Evolutionary conservation across 306 rosid species (phyloP).

Genomic region (Lathyrus tuberosus): DNA sequence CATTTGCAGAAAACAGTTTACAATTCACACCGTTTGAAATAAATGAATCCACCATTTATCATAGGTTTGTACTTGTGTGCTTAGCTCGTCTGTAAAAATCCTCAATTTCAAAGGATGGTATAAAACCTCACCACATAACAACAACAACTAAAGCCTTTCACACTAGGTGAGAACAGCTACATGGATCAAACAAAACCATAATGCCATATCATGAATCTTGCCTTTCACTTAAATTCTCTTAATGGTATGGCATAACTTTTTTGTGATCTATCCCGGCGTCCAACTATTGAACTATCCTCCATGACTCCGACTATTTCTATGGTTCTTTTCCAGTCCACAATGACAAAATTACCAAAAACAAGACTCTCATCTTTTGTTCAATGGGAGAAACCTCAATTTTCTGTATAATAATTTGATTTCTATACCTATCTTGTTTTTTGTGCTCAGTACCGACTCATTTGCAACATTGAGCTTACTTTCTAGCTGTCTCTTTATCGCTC

Average conservation of each 20-base stretch:
- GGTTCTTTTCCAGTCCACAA: not conserved
- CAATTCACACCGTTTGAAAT: slow-evolving; percentile 5
- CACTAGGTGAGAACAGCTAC: not conserved
- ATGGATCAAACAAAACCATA: not conserved
- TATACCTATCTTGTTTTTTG: not conserved
- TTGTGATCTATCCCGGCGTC: not conserved
- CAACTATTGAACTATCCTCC: not conserved
- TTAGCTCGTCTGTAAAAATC: not conserved
- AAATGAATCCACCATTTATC: slow-evolving; percentile 16
- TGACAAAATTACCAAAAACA: not conserved
- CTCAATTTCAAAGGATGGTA: slow-evolving; percentile 7
- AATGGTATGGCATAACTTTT: not conserved
- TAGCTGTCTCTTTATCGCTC: not conserved
- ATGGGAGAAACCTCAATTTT: not conserved
- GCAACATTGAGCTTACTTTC: slow-evolving; percentile 1
- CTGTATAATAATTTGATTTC: not conserved
- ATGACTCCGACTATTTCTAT: not conserved
- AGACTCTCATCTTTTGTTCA: not conserved
- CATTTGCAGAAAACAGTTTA: slow-evolving; percentile 7
- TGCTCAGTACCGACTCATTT: not conserved
- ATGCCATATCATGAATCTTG: not conserved
- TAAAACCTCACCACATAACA: not conserved
- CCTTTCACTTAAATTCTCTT: too few relatives aligned
- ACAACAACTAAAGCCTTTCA: not conserved
- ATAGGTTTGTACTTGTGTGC: slow-evolving; percentile 5